Base-by-base conservation (phyloP, 2,329 filamentous ascomycete genomes). In the Pseudocercospora eumusae region DNA sequence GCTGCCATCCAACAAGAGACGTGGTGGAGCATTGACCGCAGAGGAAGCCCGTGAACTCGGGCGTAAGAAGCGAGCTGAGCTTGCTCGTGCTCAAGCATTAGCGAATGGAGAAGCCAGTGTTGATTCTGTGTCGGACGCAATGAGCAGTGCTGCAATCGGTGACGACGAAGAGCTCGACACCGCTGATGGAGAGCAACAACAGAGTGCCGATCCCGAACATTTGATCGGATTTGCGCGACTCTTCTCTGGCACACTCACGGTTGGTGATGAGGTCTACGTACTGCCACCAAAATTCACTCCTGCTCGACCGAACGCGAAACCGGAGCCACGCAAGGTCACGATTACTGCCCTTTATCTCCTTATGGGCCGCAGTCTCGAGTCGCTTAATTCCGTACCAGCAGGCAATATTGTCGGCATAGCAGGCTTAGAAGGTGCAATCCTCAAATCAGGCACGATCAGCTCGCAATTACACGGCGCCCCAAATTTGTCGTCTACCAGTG, bases 371-470 rank as follows among this genome's bases (percentile, higher is more conserved):
- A 89, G 89, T 62, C 81, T 99, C 4, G 93, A 98, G 73, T 84
- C 88, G 1, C 84, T 99, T 0, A 84, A 86, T 15, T 89, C 89
- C 0, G 93, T 98, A 0, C 93, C 93, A 5, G 93, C 95, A 0
- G 95, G 95, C 47, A 93, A 96, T 7, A 90, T 99, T 4, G 98
- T 99, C 73, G 95, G 95, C 23, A 95, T 99, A 59, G 92, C 89
- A 31, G 95, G 95, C 1, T 84, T 99, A 0, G 93, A 95, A 72
- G 93, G 93, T 15, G 89, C 93, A 64, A 89, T 99, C n/a, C 83
- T 99, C 59, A 99, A 99, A 75, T 96, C 92, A 0, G 95, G 93
- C 11, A 99, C 95, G 0, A 81, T 99, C 3, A 97, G 92, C 79
- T 96, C 91, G 66, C 89, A 90, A 66, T 80, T 96, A 0, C 88